Percentiles rank a stretch among this genome's conserved stretches.
Conservation (phyloP, 371 early-diverging fungal genomes). For the Mortierella sp. region DNA sequence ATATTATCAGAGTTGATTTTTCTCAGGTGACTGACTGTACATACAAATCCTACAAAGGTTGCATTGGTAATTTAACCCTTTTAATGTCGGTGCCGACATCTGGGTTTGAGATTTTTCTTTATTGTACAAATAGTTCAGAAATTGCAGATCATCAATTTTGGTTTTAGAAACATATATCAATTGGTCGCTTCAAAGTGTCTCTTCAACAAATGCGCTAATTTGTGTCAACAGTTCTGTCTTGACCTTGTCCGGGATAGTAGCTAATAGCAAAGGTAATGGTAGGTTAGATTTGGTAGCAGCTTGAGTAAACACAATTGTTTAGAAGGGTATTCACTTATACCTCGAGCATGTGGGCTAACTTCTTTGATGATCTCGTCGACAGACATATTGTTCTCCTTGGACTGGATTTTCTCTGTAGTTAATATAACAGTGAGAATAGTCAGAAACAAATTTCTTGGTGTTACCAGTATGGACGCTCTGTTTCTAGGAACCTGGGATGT, state of each 20-base stretch:
- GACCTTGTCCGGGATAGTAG: slow-evolving; percentile 53
- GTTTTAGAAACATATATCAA: too few relatives aligned
- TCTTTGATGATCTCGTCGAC: slow-evolving; percentile 53
- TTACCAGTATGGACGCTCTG: background rate
- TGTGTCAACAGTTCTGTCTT: slow-evolving; percentile 45
- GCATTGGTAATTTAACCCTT: too few relatives aligned
- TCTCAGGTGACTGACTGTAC: too few relatives aligned
- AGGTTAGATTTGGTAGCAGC: too few relatives aligned
- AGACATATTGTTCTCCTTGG: slow-evolving; percentile 36
- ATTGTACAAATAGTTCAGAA: background rate
- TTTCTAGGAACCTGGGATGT: background rate
- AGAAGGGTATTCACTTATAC: slow-evolving; percentile 7
- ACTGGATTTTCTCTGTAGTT: slow-evolving; percentile 33
- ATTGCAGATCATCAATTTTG: too few relatives aligned
- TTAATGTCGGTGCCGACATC: too few relatives aligned
- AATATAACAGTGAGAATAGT: background rate
- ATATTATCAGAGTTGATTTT: too few relatives aligned
- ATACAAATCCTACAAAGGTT: too few relatives aligned
- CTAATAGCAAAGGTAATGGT: slow-evolving; percentile 7
- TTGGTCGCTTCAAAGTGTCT: slow-evolving; percentile 19
- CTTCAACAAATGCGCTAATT: slow-evolving; percentile 53
- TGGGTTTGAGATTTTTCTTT: background rate
- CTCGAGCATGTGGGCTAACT: slow-evolving; percentile 51
- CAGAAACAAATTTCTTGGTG: background rate
- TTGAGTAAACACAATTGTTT: too few relatives aligned